Evolutionary conservation across 192 early-diverging fungal genomes (phyloP).

Genomic region (Chytriomyces sp.): DNA sequence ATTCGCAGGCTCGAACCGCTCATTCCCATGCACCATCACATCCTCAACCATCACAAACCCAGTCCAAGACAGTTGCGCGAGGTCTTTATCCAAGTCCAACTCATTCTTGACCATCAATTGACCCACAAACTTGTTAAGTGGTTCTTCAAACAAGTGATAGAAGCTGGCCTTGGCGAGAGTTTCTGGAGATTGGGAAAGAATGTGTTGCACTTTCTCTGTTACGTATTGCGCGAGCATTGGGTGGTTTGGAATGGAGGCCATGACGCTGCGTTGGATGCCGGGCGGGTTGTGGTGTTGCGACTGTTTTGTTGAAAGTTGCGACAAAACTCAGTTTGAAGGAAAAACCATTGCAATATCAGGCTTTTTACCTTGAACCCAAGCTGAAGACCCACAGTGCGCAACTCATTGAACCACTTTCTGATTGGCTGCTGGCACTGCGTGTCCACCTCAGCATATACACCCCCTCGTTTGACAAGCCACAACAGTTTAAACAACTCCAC

Average conservation of each 20-base stretch:
- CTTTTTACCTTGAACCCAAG: constrained; percentile 31
- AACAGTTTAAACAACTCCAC: constrained; percentile 23
- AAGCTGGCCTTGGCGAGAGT: constrained; percentile 4
- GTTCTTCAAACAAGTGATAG: constrained; percentile 1
- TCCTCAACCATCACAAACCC: constrained; percentile 17
- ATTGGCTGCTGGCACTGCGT: constrained; percentile 1
- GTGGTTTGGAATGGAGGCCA: constrained; percentile 22
- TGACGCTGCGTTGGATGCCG: neutral
- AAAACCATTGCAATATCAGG: neutral
- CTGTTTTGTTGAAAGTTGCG: neutral
- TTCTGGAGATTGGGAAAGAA: neutral
- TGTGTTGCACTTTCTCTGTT: neutral
- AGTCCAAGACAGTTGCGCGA: constrained; percentile 5
- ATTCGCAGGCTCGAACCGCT: constrained; percentile 17
- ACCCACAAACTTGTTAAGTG: constrained; percentile 8
- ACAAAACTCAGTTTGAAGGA: neutral
- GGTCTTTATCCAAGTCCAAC: neutral
- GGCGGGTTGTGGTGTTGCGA: constrained; percentile 21
- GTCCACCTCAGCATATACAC: constrained; percentile 20
- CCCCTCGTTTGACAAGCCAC: constrained; percentile 9
- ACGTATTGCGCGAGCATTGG: constrained; percentile 16
- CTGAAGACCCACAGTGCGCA: neutral
- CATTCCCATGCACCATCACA: constrained; percentile 30
- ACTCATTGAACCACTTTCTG: neutral
- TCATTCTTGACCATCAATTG: neutral